Evolutionary conservation across 176 grass and related monocot species (phyloP), one percentile per base, ranked within the genome.

Genomic region (Bonia amplexicaulis): DNA sequence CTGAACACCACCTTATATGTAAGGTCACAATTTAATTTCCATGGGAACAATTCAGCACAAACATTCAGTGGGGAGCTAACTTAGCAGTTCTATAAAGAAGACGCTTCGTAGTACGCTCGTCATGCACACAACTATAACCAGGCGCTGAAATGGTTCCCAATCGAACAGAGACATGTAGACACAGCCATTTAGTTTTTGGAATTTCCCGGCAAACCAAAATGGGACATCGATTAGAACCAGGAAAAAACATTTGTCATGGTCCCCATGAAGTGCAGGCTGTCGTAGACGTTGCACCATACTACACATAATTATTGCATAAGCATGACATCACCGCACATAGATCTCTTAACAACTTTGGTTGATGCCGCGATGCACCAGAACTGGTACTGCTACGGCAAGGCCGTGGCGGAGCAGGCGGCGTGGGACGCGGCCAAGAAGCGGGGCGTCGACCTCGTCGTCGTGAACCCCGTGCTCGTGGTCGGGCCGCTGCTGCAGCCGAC

Each of bases 381-480:
- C 55, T 99, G 96, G 96, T 99, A 99, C 84, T 99, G 96, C 85
- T 94, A 94, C 81, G 93, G 93, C 29, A 99, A 99, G 82, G 83
- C 91, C 2, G 83, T 88, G 86, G 91, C 96, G 29, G 96, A 99
- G 90, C 81, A 90, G 86, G 81, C 84, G 42, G 96, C 91, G 4
- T 91, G 93, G 90, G 86, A 91, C 4, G 45, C 6, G 19, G 90
- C 93, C 8, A 46, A 80, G 67, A 67, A 91, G 61, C 65, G 71
- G 9, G 91, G 90, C 23, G 4, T 99, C 9, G 86, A 96, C 40
- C 87, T 99, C 70, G 86, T 92, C 9, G 96, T 96, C 12, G 91
- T 96, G 33, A 94, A 88, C 78, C 96, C 96, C 1, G 91, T 92
- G 85, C 90, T 99, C 15, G 96, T 96, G 81, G 80, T 94, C 0